Evolutionary conservation across 2,329 filamentous ascomycete genomes (phyloP).

Genomic region (Xylaria arbuscula): DNA sequence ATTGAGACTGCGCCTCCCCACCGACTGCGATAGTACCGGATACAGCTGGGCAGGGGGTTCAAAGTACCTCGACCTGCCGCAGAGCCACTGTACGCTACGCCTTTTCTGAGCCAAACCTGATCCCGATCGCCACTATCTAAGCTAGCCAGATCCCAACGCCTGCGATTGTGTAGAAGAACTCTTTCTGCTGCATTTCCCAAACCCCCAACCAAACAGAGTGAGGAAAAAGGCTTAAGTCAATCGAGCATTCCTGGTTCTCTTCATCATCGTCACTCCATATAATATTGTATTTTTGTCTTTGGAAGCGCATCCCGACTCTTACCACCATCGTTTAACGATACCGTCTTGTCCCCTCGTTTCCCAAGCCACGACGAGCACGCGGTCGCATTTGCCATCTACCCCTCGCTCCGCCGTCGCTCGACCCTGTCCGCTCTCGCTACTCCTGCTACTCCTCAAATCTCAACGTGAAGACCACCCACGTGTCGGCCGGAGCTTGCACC

Average conservation of each 20-base stretch:
- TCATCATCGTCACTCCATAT: constrained; percentile 18
- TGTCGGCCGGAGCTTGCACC: constrained; percentile 9
- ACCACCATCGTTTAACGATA: background rate
- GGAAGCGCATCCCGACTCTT: constrained; percentile 2
- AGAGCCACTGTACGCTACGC: constrained; percentile 4
- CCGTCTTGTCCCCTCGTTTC: background rate
- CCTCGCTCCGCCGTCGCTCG: constrained; percentile 33
- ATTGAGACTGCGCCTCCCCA: background rate
- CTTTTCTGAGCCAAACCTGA: constrained; percentile 26
- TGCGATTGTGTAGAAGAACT: constrained; percentile 27
- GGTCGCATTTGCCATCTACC: constrained; percentile 23
- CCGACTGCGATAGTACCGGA: background rate
- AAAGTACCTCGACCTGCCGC: constrained; percentile 3
- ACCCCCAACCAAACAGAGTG: constrained; percentile 19
- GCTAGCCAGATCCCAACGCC: constrained; percentile 29
- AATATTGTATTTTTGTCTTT: constrained; percentile 12
- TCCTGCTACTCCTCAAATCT: background rate
- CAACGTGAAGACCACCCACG: constrained; percentile 15
- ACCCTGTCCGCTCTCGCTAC: constrained; percentile 18
- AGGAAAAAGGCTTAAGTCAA: constrained; percentile 17
- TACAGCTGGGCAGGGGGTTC: constrained; percentile 10
- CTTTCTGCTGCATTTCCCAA: constrained; percentile 18
- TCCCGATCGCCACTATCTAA: constrained; percentile 41
- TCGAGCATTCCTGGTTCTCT: constrained; percentile 25
- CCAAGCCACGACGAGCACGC: constrained; percentile 1